Conservation (phyloP, 2,329 filamentous ascomycete species). For the Pyricularia pennisetigena region DNA sequence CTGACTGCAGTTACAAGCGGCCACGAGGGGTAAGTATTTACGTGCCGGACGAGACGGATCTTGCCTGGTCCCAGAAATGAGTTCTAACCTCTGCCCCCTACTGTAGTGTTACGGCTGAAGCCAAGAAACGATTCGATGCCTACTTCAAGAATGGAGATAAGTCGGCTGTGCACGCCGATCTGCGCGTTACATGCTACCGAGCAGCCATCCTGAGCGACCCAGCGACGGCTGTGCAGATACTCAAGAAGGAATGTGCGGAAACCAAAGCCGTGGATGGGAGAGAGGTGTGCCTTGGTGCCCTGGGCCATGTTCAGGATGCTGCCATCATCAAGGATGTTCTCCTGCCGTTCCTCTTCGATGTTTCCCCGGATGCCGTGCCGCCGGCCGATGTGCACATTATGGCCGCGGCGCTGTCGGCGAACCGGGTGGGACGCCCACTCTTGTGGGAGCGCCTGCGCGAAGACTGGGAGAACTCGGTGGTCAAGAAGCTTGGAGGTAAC, state of each 20-base stretch:
- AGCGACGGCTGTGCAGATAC: slow-evolving; percentile 55
- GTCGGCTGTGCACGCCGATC: slow-evolving; percentile 67
- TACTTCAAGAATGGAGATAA: slow-evolving; percentile 61
- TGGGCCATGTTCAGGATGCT: slow-evolving; percentile 63
- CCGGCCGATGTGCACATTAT: slow-evolving; percentile 82
- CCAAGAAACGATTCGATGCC: slow-evolving; percentile 68
- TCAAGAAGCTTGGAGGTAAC: slow-evolving; percentile 62
- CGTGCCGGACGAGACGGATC: neutral
- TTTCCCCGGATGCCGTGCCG: slow-evolving; percentile 49
- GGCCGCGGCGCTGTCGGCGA: slow-evolving; percentile 61
- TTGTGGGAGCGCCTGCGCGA: slow-evolving; percentile 82
- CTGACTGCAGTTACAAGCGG: slow-evolving; percentile 64
- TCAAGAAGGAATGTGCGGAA: slow-evolving; percentile 77
- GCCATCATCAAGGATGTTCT: slow-evolving; percentile 57
- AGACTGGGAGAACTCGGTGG: slow-evolving; percentile 65
- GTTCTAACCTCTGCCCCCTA: slow-evolving; percentile 3
- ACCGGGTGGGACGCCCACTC: slow-evolving; percentile 59
- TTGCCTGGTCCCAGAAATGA: neutral
- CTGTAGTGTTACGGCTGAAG: slow-evolving; percentile 51
- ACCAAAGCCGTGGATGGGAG: slow-evolving; percentile 86
- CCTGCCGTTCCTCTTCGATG: slow-evolving; percentile 69
- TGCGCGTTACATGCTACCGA: slow-evolving; percentile 72
- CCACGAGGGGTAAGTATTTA: slow-evolving; percentile 55
- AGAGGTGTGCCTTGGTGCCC: slow-evolving; percentile 68
- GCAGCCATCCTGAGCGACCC: slow-evolving; percentile 64